Evolutionary conservation across 305 asterid species (phyloP), one percentile per base, ranked within the genome.

Genomic region (Fraxinus latifolia): DNA sequence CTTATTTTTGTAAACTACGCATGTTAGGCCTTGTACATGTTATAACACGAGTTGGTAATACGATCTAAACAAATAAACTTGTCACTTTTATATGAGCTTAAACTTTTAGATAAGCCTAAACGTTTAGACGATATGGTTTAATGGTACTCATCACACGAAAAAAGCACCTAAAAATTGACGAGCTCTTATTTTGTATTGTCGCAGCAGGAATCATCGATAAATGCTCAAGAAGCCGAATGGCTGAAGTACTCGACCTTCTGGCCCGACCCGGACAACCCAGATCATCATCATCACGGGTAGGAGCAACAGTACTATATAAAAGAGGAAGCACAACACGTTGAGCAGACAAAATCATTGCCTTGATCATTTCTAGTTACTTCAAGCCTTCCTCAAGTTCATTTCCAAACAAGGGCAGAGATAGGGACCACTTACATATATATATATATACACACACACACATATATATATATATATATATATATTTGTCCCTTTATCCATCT

Each of bases 181-280:
- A 25, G 12, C 36, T 67, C 15, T 27, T 9, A 8, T 60, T 60
- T 60, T 60, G 39, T 29, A 68, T 29, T 29, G 3, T 68, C n/a
- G 1, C 37, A 68, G 94, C 94, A 93, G 97, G 97, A 91, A 67
- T 88, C 97, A 47, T 86, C 97, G 1, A 89, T 92, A 65, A 92
- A 90, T 85, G 89, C 86, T 36, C 99, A 96, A 80, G 99, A 93
- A 76, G 85, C 98, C 81, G 99, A 94, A 77, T 96, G 99, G 99
- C 75, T 96, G 92, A 96, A 94, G 90, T 96, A 94, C 89, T 89
- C 98, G 47, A 85, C 81, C 19, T 96, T 94, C 88, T 96, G 99
- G 99, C 90, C 92, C 58, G 98, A 94, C 78, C 97, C 98, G 39
- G 94, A 92, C 89, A 93, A 94, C 90, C 98, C 92, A 75, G 94